Evolutionary conservation across 208 protist species (phyloP).

Genomic region (Vickermania spadyakhi): DNA sequence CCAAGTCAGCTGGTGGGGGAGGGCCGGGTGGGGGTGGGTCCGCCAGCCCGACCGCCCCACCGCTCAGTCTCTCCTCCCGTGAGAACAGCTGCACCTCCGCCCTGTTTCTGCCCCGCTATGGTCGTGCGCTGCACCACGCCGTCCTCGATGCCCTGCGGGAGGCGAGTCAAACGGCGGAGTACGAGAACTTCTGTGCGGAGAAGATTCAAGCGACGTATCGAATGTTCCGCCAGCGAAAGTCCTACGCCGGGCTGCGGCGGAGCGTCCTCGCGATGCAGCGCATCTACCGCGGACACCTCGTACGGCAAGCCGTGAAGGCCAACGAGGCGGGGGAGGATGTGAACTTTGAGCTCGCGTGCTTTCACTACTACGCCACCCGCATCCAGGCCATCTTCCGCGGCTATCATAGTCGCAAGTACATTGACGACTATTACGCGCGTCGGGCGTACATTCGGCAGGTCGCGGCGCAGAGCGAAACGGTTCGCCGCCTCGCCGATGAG

Average conservation of each 20-base stretch:
- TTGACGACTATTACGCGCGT: conserved; percentile 54
- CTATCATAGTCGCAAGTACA: conserved; percentile 28
- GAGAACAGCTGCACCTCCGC: conserved; percentile 4
- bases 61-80: not conserved
- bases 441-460: conserved; percentile 39
- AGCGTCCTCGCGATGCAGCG: conserved; percentile 34
- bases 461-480: conserved; percentile 13
- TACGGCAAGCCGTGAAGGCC: conserved; percentile 14
- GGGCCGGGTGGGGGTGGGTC: not conserved
- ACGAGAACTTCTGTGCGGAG: conserved; percentile 11
- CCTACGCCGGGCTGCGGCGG: conserved; percentile 11
- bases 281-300: conserved; percentile 34
- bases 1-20: not conserved
- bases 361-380: conserved; percentile 51
- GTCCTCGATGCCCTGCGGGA: conserved; percentile 7
- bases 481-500: conserved; percentile 17
- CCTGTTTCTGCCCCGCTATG: not conserved
- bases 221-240: conserved; percentile 28
- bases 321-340: conserved; percentile 5
- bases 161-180: not conserved
- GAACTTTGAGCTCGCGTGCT: conserved; percentile 24
- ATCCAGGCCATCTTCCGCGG: conserved; percentile 69
- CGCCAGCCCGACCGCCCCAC: not conserved
- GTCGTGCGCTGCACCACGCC: conserved; percentile 1
- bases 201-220: conserved; percentile 49